phyloP scores from a whole-genome alignment of 306 rosid species.

The Vigna nakashimae region DNA sequence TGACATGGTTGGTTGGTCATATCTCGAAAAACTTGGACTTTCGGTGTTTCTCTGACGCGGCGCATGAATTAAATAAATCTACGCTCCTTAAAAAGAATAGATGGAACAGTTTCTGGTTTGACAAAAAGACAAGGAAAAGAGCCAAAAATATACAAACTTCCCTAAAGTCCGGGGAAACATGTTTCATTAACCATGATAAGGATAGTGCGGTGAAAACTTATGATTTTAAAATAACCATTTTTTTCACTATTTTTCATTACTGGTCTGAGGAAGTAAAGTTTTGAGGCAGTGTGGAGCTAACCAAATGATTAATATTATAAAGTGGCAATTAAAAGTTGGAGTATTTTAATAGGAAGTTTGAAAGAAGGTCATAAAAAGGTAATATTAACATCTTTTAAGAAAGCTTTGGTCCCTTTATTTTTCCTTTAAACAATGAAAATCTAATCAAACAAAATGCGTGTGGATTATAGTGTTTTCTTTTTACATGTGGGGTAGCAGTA shows the following conservation, averaged over 20 bases:
- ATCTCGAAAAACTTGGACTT: constrained; percentile 30
- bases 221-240: not conserved
- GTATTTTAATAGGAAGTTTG: not conserved
- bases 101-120: constrained; percentile 41
- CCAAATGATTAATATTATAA: not conserved
- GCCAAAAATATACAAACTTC: constrained; percentile 15
- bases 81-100: constrained; percentile 39
- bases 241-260: not conserved
- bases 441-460: not conserved
- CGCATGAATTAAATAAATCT: constrained; percentile 11
- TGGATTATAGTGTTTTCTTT: not conserved
- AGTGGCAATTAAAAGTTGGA: not conserved
- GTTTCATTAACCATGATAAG: constrained; percentile 17
- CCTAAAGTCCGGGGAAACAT: constrained; percentile 40
- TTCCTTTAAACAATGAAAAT: not conserved
- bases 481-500: not conserved
- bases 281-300: not conserved
- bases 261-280: not conserved
- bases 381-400: not conserved
- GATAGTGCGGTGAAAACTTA: not conserved
- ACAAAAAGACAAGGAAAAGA: constrained; percentile 36
- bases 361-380: not conserved
- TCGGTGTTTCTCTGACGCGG: constrained; percentile 27
- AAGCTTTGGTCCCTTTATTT: not conserved
- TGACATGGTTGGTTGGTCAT: not conserved